These are phyloP conservation scores for Oryza punctata DNA, from an alignment of 176 grass and related monocot genomes.

Conservation along the genomic window DNA sequence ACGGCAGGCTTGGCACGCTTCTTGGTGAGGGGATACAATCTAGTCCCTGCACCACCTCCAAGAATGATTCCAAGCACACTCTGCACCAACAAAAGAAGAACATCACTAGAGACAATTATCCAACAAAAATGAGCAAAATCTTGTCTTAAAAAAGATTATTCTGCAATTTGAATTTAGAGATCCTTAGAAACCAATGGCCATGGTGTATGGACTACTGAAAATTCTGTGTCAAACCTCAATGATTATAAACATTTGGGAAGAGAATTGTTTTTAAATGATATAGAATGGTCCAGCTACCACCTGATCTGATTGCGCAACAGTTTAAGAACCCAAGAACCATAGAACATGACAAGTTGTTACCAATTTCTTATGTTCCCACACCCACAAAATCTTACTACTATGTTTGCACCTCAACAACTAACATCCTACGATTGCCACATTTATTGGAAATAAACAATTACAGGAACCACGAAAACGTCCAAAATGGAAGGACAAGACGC, in stretches of 20 bases:
- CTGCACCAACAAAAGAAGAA: slow-evolving; percentile 47
- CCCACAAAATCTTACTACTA: not conserved
- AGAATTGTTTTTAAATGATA: slow-evolving; percentile 12
- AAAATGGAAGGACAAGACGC: slow-evolving; percentile 24
- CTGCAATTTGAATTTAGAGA: not conserved
- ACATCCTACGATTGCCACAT: slow-evolving; percentile 12
- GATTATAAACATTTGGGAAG: slow-evolving; percentile 1
- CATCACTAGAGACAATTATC: slow-evolving; percentile 29
- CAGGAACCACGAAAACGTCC: slow-evolving; percentile 3
- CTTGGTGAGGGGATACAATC: slow-evolving; percentile 90
- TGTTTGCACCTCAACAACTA: slow-evolving; percentile 4
- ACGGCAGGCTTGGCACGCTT: slow-evolving; percentile 98
- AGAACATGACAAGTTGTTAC: slow-evolving; percentile 13
- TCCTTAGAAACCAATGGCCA: not conserved
- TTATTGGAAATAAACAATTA: slow-evolving; percentile 29
- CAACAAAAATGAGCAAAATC: not conserved
- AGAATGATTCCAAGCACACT: slow-evolving; percentile 99
- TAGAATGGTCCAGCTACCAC: not conserved
- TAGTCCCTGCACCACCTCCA: slow-evolving; percentile 90
- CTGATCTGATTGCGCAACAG: not conserved
- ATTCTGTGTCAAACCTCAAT: slow-evolving; percentile 4
- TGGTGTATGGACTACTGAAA: not conserved
- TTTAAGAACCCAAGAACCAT: not conserved
- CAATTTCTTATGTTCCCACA: slow-evolving; percentile 8
- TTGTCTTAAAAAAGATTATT: not conserved